Percentiles rank a stretch among this genome's conserved stretches.
Evolutionary conservation across 2,329 filamentous ascomycete genomes (phyloP).

Genomic region (Fusarium tupiense): DNA sequence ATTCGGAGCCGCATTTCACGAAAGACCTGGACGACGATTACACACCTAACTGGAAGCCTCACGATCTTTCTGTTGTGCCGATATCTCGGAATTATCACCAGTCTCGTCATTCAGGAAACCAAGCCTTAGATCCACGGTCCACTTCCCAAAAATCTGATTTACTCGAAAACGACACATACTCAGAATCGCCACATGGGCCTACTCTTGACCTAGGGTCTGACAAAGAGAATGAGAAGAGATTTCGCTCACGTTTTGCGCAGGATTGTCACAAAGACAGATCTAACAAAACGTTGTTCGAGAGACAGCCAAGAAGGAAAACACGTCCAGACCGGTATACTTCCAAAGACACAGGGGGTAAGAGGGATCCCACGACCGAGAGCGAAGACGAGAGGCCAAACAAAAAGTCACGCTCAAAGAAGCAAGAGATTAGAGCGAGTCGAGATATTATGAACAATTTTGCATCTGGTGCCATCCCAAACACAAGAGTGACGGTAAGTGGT

Average conservation of each 20-base stretch:
- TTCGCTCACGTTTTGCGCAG: neutral
- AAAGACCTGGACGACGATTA: neutral
- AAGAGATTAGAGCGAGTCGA: slow-evolving; percentile 50
- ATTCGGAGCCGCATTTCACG: neutral
- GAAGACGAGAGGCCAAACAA: slow-evolving; percentile 1
- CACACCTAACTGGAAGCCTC: slow-evolving; percentile 7
- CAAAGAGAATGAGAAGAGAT: slow-evolving; percentile 13
- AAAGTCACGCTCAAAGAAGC: slow-evolving; percentile 34
- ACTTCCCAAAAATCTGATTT: neutral
- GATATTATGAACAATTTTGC: slow-evolving; percentile 66
- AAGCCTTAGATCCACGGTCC: neutral
- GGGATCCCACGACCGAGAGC: slow-evolving; percentile 5
- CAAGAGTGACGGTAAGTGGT: slow-evolving; percentile 45
- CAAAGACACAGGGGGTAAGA: slow-evolving; percentile 31
- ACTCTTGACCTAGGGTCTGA: neutral
- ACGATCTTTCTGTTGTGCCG: slow-evolving; percentile 3
- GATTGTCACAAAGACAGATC: neutral
- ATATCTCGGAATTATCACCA: neutral
- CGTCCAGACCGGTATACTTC: slow-evolving; percentile 65
- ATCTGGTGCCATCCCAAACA: slow-evolving; percentile 61
- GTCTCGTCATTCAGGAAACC: neutral
- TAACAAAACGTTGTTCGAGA: slow-evolving; percentile 53
- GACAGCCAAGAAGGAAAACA: slow-evolving; percentile 64
- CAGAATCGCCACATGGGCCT: neutral
- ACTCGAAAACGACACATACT: neutral